Base-by-base conservation (phyloP, 1,284 basidiomycete genomes). In the Trametes pubescens region DNA sequence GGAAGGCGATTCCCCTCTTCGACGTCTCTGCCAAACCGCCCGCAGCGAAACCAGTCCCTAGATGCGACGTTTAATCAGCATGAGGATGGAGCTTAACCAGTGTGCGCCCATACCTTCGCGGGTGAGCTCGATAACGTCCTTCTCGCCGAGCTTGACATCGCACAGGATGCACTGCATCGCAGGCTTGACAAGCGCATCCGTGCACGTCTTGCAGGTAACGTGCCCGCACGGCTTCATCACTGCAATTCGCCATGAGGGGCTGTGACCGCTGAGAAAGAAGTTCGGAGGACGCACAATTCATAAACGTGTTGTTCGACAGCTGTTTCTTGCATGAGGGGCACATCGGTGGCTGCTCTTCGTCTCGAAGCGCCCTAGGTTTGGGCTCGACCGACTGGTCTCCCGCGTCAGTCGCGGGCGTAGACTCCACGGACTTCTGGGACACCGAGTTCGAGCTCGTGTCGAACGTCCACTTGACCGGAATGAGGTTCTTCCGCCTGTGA, bases 271-370 rank as follows among this genome's bases (percentile, higher is more conserved):
- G 40, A 16, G 14, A 47, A 34, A 55, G 6, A 10, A 10, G 51
- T 5, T 5, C 21, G 22, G 29, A 69, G 24, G 57, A 81, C 94
- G 69, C 72, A 96, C 91, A 69, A 75, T 87, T 86, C 73, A 91
- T 82, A 9, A 90, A 80, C 21, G 84, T 82, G 62, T 86, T 91
- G 73, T 96, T 97, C 1, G 92, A 93, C 40, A 98, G 79, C 47
- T 83, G 83, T 75, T 92, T 93, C 74, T 95, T 93, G 79, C 96
- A 98, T 21, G 91, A 92, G 0, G 94, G 94, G 70, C 95, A 98
- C 74, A 94, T 91, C 1, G 91, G 84, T 61, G 85, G 64, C 48
- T 55, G 71, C 44, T 82, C 75, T 6, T 87, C 86, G 38, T 85
- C 86, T 54, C 79, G 78, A 61, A 76, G 81, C 35, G 73, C 71